Conservation (phyloP, 768 basidiomycete species). For the Floccularia luteovirens region DNA sequence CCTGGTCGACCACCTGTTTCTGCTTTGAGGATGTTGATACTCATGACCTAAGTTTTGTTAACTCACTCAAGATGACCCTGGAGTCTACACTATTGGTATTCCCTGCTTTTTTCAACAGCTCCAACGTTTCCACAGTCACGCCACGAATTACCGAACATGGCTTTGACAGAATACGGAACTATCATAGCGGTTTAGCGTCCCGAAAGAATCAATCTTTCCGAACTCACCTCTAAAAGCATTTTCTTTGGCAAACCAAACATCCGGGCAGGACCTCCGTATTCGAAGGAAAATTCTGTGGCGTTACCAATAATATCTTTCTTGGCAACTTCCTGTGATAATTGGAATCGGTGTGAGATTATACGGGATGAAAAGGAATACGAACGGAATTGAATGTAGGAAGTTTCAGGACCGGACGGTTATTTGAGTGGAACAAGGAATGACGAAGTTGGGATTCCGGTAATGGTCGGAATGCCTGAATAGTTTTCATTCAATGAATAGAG, state of each 20-base stretch:
- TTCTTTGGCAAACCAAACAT: constrained; percentile 69
- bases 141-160: constrained; percentile 70
- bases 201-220: neutral
- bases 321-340: constrained; percentile 10
- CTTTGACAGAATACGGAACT: constrained; percentile 65
- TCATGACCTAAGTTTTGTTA: constrained; percentile 2
- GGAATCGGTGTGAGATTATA: neutral
- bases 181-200: constrained; percentile 1
- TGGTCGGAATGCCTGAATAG: neutral
- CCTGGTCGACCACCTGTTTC: constrained; percentile 63
- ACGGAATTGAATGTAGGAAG: neutral
- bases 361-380: neutral
- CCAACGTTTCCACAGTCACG: constrained; percentile 48
- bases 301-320: constrained; percentile 30
- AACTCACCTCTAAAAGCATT: constrained; percentile 60
- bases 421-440: neutral
- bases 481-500: neutral
- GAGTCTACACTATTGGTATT: constrained; percentile 39
- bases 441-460: neutral
- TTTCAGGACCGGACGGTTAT: neutral
- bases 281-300: constrained; percentile 34
- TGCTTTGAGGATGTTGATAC: constrained; percentile 6
- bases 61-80: constrained; percentile 62
- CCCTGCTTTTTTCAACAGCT: constrained; percentile 45
- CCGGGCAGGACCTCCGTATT: constrained; percentile 42